Evolutionary conservation across 139 green algal genomes (phyloP).

Genomic region (Tetraselmis chui): DNA sequence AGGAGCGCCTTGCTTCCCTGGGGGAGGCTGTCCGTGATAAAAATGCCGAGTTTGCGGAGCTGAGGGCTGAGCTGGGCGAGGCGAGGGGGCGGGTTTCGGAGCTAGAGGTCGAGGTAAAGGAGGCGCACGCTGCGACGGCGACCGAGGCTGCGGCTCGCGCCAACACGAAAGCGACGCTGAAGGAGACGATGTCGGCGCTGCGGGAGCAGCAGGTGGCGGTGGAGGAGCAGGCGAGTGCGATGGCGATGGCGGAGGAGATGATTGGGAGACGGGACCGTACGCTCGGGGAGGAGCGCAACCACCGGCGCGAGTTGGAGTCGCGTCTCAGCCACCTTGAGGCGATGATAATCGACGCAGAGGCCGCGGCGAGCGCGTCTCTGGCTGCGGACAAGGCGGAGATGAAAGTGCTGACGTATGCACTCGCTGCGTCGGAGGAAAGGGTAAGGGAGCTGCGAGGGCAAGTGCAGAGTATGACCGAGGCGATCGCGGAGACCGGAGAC

Average conservation of each 20-base stretch:
- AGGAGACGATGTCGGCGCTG: not conserved
- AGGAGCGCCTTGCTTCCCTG: not conserved
- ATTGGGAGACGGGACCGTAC: not conserved
- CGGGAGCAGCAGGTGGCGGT: not conserved
- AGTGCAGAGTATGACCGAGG: not conserved
- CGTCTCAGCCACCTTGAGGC: not conserved
- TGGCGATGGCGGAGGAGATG: not conserved
- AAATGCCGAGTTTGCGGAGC: not conserved
- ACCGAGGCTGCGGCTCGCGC: not conserved
- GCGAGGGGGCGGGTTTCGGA: not conserved
- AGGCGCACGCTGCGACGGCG: not conserved
- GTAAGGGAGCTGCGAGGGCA: not conserved
- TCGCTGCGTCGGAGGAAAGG: not conserved
- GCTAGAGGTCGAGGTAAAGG: too few species aligned
- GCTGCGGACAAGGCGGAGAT: not conserved
- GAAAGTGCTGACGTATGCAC: not conserved
- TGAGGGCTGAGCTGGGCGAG: not conserved
- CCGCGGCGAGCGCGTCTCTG: not conserved
- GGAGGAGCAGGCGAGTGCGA: not conserved
- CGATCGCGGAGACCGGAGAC: not conserved
- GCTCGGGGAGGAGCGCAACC: not conserved
- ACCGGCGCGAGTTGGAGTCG: not conserved
- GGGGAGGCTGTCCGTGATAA: not conserved
- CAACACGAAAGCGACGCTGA: not conserved
- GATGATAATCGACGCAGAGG: not conserved